Evolutionary conservation across 192 early-diverging fungal genomes (phyloP).

Genomic region (Backusella westeae): DNA sequence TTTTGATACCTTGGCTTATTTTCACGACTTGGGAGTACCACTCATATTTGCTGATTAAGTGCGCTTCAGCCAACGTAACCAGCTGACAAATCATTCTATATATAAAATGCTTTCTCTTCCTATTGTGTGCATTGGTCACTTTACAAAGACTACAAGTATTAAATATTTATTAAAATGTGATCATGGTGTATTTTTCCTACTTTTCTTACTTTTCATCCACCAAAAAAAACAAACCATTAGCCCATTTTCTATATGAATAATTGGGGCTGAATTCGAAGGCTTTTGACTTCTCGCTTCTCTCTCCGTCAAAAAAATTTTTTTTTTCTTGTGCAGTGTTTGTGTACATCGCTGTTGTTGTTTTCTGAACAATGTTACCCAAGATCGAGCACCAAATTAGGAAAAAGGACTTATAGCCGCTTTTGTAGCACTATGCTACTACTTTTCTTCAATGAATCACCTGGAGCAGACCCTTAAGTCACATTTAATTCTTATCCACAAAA

Average conservation of each 20-base stretch:
- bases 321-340: neutral
- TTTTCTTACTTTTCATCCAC: neutral
- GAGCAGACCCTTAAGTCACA: neutral
- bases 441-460: neutral
- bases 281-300: neutral
- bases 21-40: too few relatives aligned
- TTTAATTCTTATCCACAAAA: neutral
- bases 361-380: neutral
- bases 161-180: neutral
- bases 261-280: neutral
- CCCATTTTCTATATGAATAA: neutral
- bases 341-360: neutral
- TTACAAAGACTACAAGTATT: neutral
- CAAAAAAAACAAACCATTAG: neutral
- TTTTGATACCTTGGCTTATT: too few relatives aligned
- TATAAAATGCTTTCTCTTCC: neutral
- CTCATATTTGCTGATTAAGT: neutral
- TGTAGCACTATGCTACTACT: neutral
- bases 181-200: neutral
- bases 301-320: neutral
- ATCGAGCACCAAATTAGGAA: neutral
- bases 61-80: neutral
- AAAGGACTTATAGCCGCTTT: constrained; percentile 2
- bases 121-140: neutral
- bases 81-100: neutral